Base-by-base conservation (phyloP, 805 yeast species). In the Candida andamanensis region DNA sequence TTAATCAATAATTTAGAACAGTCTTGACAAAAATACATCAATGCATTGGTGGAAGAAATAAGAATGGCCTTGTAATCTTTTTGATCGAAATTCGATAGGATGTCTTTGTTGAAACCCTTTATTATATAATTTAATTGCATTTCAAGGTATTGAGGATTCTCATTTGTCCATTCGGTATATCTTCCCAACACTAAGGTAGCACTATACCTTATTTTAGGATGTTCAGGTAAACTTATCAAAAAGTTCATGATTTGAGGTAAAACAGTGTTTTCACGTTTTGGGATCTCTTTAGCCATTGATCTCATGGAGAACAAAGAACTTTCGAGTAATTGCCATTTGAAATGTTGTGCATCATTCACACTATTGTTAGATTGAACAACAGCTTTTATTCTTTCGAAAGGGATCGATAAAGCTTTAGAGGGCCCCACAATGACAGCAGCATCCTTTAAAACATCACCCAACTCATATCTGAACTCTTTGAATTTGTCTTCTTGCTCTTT, bases 391-490 rank as follows among this genome's bases (percentile, higher is more conserved):
- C 69, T 73, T 21, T 62, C 60, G 46, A 78, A 81, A 13, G 96
- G 95, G 33, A 84, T 78, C 15, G 61, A 56, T 21, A 92, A 64
- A 0, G 95, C 86, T 24, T 58, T 63, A 7, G 73, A 60, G 3
- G 94, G 69, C 1, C 97, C 97, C 26, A 85, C 78, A 3, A 92
- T 90, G 2, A 85, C 84, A 46, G 97, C 85, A 63, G 97, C 87
- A 52, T 87, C 95, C 52, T 94, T 94, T 40, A 92, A 63, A n/a
- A 90, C 95, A 54, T 92, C 97, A 23, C 97, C 97, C 84, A 92
- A 85, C 35, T 86, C 95, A 58, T 92, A 92, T 49, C 99, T 72
- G 59, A 90, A 92, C 37, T 86, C 94, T 49, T 85, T 79, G 55
- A 92, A 92, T 56, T 86, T 85, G 51, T 94, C 98, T 51, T 87